Percentiles rank a stretch among this genome's conserved stretches.
phyloP scores from a whole-genome alignment of 345 rosid genomes.

The Gossypium mustelinum region DNA sequence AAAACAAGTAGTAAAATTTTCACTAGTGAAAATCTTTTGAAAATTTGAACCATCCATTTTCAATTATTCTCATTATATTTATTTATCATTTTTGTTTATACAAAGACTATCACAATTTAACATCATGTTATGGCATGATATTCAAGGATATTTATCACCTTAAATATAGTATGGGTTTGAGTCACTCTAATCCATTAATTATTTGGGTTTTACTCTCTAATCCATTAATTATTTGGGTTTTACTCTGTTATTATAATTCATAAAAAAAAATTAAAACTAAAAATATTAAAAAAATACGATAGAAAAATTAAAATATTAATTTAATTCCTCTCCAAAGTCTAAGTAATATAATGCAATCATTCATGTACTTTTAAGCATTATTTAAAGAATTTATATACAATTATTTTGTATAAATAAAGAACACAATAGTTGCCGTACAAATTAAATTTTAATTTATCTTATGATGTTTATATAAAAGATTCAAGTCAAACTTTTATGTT shows the following conservation, averaged over 20 bases:
- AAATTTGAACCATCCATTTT: not conserved
- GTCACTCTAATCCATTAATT: rapidly evolving
- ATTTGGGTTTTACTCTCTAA: rapidly evolving
- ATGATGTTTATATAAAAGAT: not conserved
- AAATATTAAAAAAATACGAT: no score
- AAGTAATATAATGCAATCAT: not conserved
- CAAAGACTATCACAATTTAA: no score
- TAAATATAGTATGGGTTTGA: rapidly evolving
- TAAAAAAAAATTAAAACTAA: no score
- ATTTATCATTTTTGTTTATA: not conserved
- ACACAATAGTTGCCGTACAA: not conserved
- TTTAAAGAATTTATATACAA: not conserved
- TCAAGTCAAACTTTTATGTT: not conserved
- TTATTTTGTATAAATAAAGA: not conserved
- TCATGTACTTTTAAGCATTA: not conserved
- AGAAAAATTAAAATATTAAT: no score
- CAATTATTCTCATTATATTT: not conserved
- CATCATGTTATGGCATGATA: no score
- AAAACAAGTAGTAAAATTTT: not conserved
- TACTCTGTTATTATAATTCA: no score
- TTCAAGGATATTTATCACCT: no score
- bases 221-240: rapidly evolving
- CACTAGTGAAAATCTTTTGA: not conserved
- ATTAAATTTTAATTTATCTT: not conserved
- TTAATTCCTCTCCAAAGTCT: not conserved